These are phyloP conservation scores for Spergularia azorica DNA, from an alignment of 179 eudicot species.

Conservation along the genomic window DNA sequence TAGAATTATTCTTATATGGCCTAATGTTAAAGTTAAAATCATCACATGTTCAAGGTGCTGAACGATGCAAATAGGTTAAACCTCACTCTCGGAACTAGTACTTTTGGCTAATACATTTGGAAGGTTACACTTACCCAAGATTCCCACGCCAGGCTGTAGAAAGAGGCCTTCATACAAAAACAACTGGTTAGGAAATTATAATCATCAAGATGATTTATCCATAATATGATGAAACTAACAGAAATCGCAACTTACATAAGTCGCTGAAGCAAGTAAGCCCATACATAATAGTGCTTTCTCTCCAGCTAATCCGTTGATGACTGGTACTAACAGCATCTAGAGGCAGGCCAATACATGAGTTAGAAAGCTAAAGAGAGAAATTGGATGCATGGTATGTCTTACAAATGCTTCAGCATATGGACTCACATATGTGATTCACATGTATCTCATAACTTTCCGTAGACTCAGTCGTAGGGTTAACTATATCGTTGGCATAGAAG, in stretches of 20 bases:
- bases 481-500: background rate
- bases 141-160: conserved; percentile 84
- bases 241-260: conserved; percentile 57
- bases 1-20: too few species aligned
- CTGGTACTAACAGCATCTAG: conserved; percentile 72
- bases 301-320: conserved; percentile 67
- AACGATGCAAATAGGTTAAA: background rate
- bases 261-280: conserved; percentile 67
- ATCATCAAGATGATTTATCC: background rate
- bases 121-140: conserved; percentile 57
- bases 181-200: conserved; percentile 10
- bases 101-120: background rate
- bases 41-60: conserved; percentile 4
- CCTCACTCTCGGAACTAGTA: too few species aligned
- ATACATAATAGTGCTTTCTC: conserved; percentile 69
- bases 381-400: too few species aligned
- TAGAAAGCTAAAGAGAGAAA: too few species aligned
- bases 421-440: too few species aligned
- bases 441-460: too few species aligned
- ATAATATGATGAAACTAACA: background rate
- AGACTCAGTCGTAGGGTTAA: too few species aligned
- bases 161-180: conserved; percentile 49
- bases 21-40: background rate
- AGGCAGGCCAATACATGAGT: conserved; percentile 10
- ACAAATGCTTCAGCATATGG: too few species aligned